Evolutionary conservation across 2,329 filamentous ascomycete genomes (phyloP).

Genomic region (Lachnellula hyalina): DNA sequence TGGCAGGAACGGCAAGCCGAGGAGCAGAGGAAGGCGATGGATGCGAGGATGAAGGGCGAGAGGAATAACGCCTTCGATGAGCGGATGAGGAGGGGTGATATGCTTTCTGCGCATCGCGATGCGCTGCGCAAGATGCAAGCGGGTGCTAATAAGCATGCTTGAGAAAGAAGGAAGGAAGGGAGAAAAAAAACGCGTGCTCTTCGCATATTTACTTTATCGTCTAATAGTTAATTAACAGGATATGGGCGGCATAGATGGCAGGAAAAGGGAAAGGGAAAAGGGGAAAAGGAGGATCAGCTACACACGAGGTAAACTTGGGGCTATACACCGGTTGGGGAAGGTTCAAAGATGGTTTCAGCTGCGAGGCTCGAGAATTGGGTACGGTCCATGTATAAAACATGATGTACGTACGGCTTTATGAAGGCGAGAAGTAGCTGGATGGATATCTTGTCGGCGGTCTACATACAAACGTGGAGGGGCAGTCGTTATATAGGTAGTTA

Average conservation of each 20-base stretch:
- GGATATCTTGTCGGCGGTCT: neutral
- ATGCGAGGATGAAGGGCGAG: constrained; percentile 51
- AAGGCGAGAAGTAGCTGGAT: neutral
- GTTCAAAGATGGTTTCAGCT: neutral
- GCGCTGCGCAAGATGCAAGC: constrained; percentile 74
- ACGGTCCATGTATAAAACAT: neutral
- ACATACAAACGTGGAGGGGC: neutral
- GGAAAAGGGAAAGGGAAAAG: neutral
- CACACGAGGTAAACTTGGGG: neutral
- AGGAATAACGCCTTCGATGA: constrained; percentile 63
- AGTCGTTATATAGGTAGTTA: neutral
- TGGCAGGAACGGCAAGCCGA: constrained; percentile 52
- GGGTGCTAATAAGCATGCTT: constrained; percentile 20
- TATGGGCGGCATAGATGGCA: neutral
- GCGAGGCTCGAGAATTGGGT: neutral
- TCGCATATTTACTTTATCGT: neutral
- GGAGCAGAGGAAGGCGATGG: constrained; percentile 52
- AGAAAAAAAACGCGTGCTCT: neutral
- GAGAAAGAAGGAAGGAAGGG: neutral
- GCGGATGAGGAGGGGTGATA: constrained; percentile 68
- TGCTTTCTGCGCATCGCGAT: constrained; percentile 72
- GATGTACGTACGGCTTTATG: neutral
- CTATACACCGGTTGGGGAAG: neutral
- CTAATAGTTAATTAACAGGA: constrained; percentile 4
- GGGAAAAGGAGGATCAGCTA: neutral